Evolutionary conservation across 352 stramenopile genomes (phyloP), one percentile per base, ranked within the genome.

Genomic region (Phytophthora multivora): DNA sequence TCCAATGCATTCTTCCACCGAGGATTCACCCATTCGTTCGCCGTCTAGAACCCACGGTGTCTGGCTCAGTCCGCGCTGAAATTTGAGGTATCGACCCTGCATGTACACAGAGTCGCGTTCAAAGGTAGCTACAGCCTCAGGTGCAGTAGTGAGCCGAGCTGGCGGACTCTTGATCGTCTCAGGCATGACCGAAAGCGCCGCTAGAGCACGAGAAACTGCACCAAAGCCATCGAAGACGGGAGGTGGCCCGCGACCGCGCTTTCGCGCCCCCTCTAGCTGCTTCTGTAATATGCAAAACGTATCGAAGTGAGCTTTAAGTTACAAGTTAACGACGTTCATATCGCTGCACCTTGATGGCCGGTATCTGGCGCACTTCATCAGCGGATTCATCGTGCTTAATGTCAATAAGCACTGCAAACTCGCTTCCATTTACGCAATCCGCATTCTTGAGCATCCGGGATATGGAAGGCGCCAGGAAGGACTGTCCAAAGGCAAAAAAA

Each of bases 41-140:
- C 88, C 90, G 19, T 97, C 89, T 15, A 98, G 66, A 42, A 96
- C 75, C 93, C 93, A 98, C 11, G 90, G 89, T 28, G 89, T 96
- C 69, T 98, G 93, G 57, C 86, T 96, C 42, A 98, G 62, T 3
- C 89, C 90, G 13, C 93, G 86, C 61, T 89, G 75, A 54, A 90
- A 91, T 69, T 98, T 98, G 46, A 94, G 76, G 77, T 98, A 98
- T 13, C 89, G 78, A 2, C 92, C 92, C 28, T 91, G 80, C 28
- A 98, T 59, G 62, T 95, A 97, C 18, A 97, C 77, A 2, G 91
- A 80, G 30, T 94, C 88, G 16, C 88, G 88, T 52, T 93, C 81
- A 12, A 95, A 66, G 21, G 69, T 72, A 2, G 77, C 65, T 1
- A 66, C 50, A 41, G 66, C 79, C 3, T 57, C 74, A 1, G 82